phyloP scores from a whole-genome alignment of 1,284 basidiomycete genomes.

The Cutaneotrichosporon sp. region DNA sequence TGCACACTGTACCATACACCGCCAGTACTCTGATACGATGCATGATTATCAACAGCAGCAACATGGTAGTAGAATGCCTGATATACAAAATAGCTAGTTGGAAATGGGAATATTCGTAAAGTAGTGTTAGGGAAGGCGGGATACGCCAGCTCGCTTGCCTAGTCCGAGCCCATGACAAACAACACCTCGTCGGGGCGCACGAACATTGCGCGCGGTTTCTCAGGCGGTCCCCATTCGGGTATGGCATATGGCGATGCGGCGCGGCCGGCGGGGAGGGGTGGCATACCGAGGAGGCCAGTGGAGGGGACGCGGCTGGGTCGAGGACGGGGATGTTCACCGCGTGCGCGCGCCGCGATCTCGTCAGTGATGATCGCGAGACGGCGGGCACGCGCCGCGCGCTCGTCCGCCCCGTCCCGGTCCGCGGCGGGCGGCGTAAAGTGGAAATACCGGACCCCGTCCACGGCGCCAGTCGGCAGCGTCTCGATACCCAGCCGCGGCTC shows the following conservation, averaged over 20 bases:
- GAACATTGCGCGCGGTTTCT: conserved; percentile 32
- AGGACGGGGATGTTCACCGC: background rate
- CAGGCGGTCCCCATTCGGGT: conserved; percentile 16
- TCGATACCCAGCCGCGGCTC: conserved; percentile 45
- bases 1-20: too few species aligned
- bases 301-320: background rate
- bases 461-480: conserved; percentile 24
- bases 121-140: background rate
- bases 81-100: background rate
- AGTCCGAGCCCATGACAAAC: conserved; percentile 38
- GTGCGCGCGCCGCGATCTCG: conserved; percentile 1
- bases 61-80: background rate
- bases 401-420: background rate
- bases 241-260: conserved; percentile 17
- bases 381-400: conserved; percentile 16
- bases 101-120: background rate
- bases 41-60: background rate
- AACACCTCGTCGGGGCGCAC: conserved; percentile 39
- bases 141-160: too few species aligned
- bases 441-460: conserved; percentile 35
- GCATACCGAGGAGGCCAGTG: background rate
- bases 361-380: conserved; percentile 25
- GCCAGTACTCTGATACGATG: background rate
- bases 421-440: conserved; percentile 19
- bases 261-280: background rate